A percentile compares a stretch with the other conserved stretches of the same genome.
These are phyloP conservation scores for Pachysandra terminalis DNA, from an alignment of 164 flowering plant species.

Conservation along the genomic window DNA sequence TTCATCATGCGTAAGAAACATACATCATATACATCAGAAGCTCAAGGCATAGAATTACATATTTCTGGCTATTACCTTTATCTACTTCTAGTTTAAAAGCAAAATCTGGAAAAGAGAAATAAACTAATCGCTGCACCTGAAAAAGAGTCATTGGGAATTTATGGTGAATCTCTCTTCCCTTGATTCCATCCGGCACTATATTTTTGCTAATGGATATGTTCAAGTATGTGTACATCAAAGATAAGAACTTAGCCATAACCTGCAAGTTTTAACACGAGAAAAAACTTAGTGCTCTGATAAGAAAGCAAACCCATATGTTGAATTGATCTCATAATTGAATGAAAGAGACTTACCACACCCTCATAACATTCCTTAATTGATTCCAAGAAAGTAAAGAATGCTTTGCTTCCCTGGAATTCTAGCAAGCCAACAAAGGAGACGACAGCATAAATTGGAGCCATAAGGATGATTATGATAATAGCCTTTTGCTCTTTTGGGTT, in stretches of 20 bases:
- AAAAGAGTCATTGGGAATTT: slow-evolving; percentile 92
- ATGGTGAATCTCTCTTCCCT: slow-evolving; percentile 93
- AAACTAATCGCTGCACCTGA: slow-evolving; percentile 44
- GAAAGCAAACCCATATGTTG: background rate
- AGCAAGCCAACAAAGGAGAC: slow-evolving; percentile 75
- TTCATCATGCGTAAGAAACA: background rate
- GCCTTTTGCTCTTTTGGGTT: slow-evolving; percentile 97
- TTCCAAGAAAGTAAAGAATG: slow-evolving; percentile 82
- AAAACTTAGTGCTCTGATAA: background rate
- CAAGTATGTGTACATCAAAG: slow-evolving; percentile 85
- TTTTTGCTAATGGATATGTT: slow-evolving; percentile 78
- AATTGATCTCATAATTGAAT: slow-evolving; percentile 1
- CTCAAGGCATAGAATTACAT: no score
- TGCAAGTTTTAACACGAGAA: slow-evolving; percentile 26
- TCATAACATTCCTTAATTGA: slow-evolving; percentile 91
- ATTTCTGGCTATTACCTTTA: background rate
- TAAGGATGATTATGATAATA: slow-evolving; percentile 75
- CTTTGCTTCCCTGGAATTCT: slow-evolving; percentile 75
- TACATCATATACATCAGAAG: background rate
- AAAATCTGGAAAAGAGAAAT: background rate
- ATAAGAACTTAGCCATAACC: slow-evolving; percentile 96
- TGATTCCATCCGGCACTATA: slow-evolving; percentile 86
- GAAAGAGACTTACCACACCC: slow-evolving; percentile 61
- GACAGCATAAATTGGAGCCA: slow-evolving; percentile 90
- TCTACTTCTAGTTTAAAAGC: background rate